phyloP scores from a whole-genome alignment of 2,329 filamentous ascomycete genomes.

The Penicillium polonicum region DNA sequence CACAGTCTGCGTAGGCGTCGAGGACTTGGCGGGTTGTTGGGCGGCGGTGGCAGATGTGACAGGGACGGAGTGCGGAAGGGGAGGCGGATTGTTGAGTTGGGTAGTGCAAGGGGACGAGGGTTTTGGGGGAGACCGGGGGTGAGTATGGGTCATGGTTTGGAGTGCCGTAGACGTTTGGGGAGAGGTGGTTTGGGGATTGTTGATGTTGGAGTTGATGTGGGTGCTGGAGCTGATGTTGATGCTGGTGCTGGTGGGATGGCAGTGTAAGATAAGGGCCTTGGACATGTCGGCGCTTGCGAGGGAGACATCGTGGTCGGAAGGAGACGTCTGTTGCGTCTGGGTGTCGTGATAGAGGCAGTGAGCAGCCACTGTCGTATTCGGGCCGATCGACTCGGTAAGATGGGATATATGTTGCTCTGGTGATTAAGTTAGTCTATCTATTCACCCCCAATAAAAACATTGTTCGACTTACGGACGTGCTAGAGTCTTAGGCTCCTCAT shows the following conservation, averaged over 20 bases:
- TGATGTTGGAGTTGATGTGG: slow-evolving; percentile 5
- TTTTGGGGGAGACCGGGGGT: slow-evolving; percentile 31
- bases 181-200: slow-evolving; percentile 20
- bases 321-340: slow-evolving; percentile 17
- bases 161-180: slow-evolving; percentile 20
- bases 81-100: slow-evolving; percentile 21
- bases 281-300: slow-evolving; percentile 27
- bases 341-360: slow-evolving; percentile 17
- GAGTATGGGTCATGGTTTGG: slow-evolving; percentile 21
- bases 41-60: slow-evolving; percentile 44
- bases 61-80: slow-evolving; percentile 36
- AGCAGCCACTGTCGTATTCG: slow-evolving; percentile 11
- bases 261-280: slow-evolving; percentile 21
- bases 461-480: slow-evolving; percentile 19
- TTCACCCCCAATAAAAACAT: background rate
- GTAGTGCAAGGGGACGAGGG: slow-evolving; percentile 26
- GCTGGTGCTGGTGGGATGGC: slow-evolving; percentile 2
- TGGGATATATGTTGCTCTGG: slow-evolving; percentile 18
- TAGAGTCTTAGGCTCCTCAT: slow-evolving; percentile 19
- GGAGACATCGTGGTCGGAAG: slow-evolving; percentile 24
- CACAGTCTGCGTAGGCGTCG: slow-evolving; percentile 44
- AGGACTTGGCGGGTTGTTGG: slow-evolving; percentile 42
- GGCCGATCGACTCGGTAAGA: slow-evolving; percentile 14
- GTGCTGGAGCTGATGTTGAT: background rate
- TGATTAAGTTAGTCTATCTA: background rate